Conservation (phyloP, 2,329 filamentous ascomycete genomes). For the Pyrenophora graminea region DNA sequence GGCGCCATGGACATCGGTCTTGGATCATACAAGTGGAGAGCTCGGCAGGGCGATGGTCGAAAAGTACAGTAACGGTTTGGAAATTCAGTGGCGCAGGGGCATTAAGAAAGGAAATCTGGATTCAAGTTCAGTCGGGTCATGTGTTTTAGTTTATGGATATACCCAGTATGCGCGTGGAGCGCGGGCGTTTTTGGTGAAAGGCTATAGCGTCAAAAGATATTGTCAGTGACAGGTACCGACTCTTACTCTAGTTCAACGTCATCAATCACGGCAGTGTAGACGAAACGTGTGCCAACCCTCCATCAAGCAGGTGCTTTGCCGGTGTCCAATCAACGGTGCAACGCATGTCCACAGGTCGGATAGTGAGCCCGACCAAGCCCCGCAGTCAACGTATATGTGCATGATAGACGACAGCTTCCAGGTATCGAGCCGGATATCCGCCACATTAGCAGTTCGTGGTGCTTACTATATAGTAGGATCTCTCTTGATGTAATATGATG, state of each 20-base stretch:
- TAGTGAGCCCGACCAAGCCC: constrained; percentile 6
- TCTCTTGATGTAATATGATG: background rate
- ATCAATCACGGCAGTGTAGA: constrained; percentile 9
- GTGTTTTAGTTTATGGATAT: constrained; percentile 10
- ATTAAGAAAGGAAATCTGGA: background rate
- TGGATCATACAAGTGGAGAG: constrained; percentile 17
- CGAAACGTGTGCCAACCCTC: constrained; percentile 4
- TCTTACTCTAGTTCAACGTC: constrained; percentile 4
- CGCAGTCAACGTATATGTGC: constrained; percentile 16
- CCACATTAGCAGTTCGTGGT: background rate
- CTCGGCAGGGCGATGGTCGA: constrained; percentile 15
- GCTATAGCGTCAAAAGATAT: background rate
- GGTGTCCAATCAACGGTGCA: constrained; percentile 15
- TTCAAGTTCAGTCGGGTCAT: background rate
- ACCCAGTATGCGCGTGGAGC: constrained; percentile 11
- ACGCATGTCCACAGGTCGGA: background rate
- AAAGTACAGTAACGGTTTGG: constrained; percentile 18
- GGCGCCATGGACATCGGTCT: constrained; percentile 14
- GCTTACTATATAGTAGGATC: background rate
- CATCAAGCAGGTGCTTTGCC: constrained; percentile 7
- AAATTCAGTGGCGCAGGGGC: background rate
- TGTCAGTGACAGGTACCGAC: background rate
- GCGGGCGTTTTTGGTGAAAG: constrained; percentile 8
- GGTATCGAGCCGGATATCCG: constrained; percentile 11
- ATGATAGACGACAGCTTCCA: constrained; percentile 9